These are phyloP conservation scores for Wolfiporia cocos DNA, from an alignment of 1,284 basidiomycete species.

Conservation along the genomic window DNA sequence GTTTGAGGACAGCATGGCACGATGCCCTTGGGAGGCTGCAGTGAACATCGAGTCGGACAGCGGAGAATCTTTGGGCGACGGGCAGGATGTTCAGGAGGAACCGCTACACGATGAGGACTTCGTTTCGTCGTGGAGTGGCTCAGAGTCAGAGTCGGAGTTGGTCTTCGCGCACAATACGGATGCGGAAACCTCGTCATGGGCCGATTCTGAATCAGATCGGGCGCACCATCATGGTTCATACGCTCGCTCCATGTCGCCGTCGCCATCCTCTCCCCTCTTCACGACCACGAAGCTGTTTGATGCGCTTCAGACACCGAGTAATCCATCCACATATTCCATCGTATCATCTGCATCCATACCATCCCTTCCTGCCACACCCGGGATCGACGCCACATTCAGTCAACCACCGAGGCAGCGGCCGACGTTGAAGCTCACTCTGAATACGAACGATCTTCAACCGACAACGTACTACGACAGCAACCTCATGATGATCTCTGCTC, in stretches of 20 bases:
- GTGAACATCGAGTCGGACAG: constrained; percentile 54
- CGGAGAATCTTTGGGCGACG: constrained; percentile 16
- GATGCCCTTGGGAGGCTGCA: constrained; percentile 74
- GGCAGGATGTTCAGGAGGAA: constrained; percentile 19
- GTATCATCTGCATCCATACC: constrained; percentile 25
- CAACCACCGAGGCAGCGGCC: constrained; percentile 27
- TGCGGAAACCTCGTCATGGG: constrained; percentile 32
- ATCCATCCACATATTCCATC: constrained; percentile 24
- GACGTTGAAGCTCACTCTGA: constrained; percentile 47
- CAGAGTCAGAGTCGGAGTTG: constrained; percentile 54
- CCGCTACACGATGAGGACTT: constrained; percentile 23
- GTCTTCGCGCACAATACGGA: constrained; percentile 44
- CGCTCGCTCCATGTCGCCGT: constrained; percentile 21
- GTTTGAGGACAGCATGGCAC: constrained; percentile 79
- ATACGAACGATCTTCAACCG: constrained; percentile 48
- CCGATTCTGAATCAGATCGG: constrained; percentile 31
- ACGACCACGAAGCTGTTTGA: constrained; percentile 21
- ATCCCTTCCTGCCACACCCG: constrained; percentile 38
- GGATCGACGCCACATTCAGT: constrained; percentile 35
- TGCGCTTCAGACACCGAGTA: constrained; percentile 20
- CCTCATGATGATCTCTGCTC: constrained; percentile 42
- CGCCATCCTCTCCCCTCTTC: constrained; percentile 19
- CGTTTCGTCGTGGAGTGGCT: constrained; percentile 53
- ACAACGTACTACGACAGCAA: constrained; percentile 48
- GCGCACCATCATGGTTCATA: constrained; percentile 16